Evolutionary conservation across 2,329 filamentous ascomycete genomes (phyloP).

Genomic region (Gyromitra esculenta): DNA sequence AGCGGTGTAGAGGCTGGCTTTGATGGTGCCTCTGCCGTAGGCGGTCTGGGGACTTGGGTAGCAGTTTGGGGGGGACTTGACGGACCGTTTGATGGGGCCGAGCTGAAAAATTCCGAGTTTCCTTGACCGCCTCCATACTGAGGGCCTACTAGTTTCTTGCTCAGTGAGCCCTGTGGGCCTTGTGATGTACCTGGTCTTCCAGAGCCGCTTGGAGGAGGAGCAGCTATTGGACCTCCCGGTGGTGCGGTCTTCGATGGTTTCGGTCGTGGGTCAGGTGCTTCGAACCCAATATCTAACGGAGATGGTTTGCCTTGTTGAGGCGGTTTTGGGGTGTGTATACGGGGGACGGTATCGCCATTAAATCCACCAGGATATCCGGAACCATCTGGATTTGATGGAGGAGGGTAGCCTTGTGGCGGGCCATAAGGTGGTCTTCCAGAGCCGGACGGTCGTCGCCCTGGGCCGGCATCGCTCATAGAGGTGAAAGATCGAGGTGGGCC

Average conservation of each 20-base stretch:
- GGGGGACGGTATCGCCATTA: slow-evolving; percentile 45
- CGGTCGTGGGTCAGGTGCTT: slow-evolving; percentile 50
- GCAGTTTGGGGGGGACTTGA: slow-evolving; percentile 39
- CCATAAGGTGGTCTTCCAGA: slow-evolving; percentile 36
- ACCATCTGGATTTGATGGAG: slow-evolving; percentile 19
- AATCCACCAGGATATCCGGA: slow-evolving; percentile 41
- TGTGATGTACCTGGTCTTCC: slow-evolving; percentile 44
- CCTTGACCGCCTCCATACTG: slow-evolving; percentile 28
- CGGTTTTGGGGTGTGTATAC: slow-evolving; percentile 43
- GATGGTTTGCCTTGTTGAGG: slow-evolving; percentile 58
- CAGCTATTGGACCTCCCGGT: slow-evolving; percentile 29
- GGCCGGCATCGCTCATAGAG: slow-evolving; percentile 39
- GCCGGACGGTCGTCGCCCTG: slow-evolving; percentile 44
- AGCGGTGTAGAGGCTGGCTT: slow-evolving; percentile 48
- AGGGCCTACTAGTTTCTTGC: slow-evolving; percentile 27
- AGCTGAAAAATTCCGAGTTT: slow-evolving; percentile 16
- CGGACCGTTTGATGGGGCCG: slow-evolving; percentile 11
- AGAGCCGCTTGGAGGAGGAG: slow-evolving; percentile 24
- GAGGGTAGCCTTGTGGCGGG: slow-evolving; percentile 36
- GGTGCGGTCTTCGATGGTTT: slow-evolving; percentile 51
- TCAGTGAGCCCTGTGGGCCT: slow-evolving; percentile 8
- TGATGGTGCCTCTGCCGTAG: slow-evolving; percentile 59
- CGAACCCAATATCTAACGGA: slow-evolving; percentile 54
- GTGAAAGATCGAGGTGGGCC: slow-evolving; percentile 47
- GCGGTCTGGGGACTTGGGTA: slow-evolving; percentile 36